Evolutionary conservation across 441 rosid genomes (phyloP), one percentile per base, ranked within the genome.

Genomic region (Metrosideros polymorpha): DNA sequence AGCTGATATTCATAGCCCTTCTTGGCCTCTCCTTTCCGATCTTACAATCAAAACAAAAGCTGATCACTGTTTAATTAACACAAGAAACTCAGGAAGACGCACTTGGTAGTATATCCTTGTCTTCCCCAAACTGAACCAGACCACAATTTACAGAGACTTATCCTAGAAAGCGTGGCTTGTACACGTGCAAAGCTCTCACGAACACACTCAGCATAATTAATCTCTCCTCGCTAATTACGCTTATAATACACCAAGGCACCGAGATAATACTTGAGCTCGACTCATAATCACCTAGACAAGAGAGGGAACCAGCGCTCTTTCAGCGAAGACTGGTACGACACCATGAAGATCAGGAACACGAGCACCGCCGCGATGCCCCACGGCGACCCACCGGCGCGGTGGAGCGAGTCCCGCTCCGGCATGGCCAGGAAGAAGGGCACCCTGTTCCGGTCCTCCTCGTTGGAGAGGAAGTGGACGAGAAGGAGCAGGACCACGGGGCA

Each of bases 281-380:
- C 45, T 19, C 47, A 0, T 10, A 9, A 66, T 50, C 82, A 87
- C 86, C 88, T 85, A 83, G 86, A 61, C 9, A 88, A 82, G 75
- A 93, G 91, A 86, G 95, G 94, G 87, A 93, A 95, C 94, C 95
- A 95, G 53, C 92, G 91, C 89, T 95, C 92, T 84, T 91, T 93
- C 61, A 95, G 88, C 51, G 89, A 91, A 82, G 95, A 92, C 83
- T 94, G 95, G 86, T 94, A 92, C 50, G 96, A 93, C 43, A 94
- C 89, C 95, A 94, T 91, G 89, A 93, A 91, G 61, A 93, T 83
- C 84, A 95, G 91, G 85, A 94, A 88, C 51, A 93, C 93, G 10
- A 95, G 94, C 84, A 93, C 25, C 85, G 93, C 92, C 17, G 90
- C 96, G 25, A 93, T 91, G 29, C 96, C 96, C 93, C 95, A 93